These are phyloP conservation scores for Sordariomycetes sp. DNA, from an alignment of 2,329 filamentous ascomycete genomes.

Conservation along the genomic window DNA sequence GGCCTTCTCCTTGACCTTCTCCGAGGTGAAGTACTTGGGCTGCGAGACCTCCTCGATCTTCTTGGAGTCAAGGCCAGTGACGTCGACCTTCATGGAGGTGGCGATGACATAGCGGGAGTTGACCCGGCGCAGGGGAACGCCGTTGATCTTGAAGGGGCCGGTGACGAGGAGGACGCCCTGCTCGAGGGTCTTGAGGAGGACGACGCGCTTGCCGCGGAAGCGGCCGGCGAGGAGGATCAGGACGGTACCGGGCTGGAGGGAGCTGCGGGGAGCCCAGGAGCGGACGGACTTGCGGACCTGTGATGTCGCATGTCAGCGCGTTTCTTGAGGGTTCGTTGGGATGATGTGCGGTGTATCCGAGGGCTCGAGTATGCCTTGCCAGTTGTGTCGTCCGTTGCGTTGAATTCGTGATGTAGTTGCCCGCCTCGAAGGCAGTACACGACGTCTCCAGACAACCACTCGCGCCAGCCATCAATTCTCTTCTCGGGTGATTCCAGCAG, in stretches of 20 bases:
- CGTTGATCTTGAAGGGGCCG: slow-evolving; percentile 99
- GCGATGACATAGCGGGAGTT: slow-evolving; percentile 92
- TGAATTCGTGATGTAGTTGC: too few species aligned
- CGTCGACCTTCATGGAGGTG: slow-evolving; percentile 76
- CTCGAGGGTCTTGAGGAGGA: slow-evolving; percentile 95
- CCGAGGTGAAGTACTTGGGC: slow-evolving; percentile 90
- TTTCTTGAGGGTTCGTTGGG: too few species aligned
- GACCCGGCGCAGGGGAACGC: slow-evolving; percentile 90
- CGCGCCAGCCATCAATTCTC: too few species aligned
- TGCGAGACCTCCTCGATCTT: slow-evolving; percentile 75
- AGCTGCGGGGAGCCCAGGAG: slow-evolving; percentile 76
- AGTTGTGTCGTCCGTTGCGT: too few species aligned
- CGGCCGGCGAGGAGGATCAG: slow-evolving; percentile 98
- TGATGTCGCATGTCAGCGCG: too few species aligned
- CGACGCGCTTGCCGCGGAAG: slow-evolving; percentile 99
- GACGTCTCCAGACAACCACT: too few species aligned
- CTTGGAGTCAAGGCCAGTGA: slow-evolving; percentile 77
- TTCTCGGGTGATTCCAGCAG: too few species aligned
- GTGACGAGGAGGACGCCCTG: slow-evolving; percentile 98
- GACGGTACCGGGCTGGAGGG: slow-evolving; percentile 88
- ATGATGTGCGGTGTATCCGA: too few species aligned
- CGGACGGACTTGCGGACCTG: slow-evolving; percentile 93
- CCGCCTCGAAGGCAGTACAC: too few species aligned
- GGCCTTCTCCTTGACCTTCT: slow-evolving; percentile 92
- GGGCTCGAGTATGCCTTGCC: too few species aligned